phyloP scores from a whole-genome alignment of 306 rosid species.

The Coriaria nepalensis region DNA sequence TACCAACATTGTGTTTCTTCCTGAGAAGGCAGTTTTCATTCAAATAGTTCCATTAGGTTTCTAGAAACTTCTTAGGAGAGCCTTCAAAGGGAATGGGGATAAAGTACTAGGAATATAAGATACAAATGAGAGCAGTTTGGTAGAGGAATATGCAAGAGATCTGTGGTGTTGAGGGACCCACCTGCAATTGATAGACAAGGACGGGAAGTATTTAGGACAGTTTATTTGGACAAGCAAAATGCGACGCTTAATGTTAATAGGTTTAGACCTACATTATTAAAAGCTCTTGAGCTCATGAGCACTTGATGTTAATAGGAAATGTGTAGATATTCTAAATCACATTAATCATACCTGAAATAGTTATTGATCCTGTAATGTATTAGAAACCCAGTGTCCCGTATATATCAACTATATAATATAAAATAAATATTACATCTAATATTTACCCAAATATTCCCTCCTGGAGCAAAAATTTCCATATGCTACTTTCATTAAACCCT shows the following conservation, averaged over 20 bases:
- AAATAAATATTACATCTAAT: too few relatives aligned
- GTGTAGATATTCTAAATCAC: too few relatives aligned
- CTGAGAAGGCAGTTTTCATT: constrained; percentile 58
- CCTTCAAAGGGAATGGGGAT: constrained; percentile 62
- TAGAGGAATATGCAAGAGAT: constrained; percentile 53
- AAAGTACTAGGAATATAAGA: constrained; percentile 63
- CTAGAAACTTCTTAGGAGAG: constrained; percentile 28
- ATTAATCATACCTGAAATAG: too few relatives aligned
- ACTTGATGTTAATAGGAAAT: too few relatives aligned
- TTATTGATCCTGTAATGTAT: too few relatives aligned
- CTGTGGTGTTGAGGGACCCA: constrained; percentile 42
- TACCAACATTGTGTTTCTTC: constrained; percentile 75
- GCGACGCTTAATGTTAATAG: constrained; percentile 47
- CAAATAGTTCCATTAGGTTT: constrained; percentile 77
- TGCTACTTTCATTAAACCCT: too few relatives aligned
- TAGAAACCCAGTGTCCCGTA: too few relatives aligned
- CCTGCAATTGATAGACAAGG: constrained; percentile 30
- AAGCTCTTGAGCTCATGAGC: constrained; percentile 56
- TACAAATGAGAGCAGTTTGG: constrained; percentile 61
- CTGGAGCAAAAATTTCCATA: too few relatives aligned
- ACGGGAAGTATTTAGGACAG: constrained; percentile 40
- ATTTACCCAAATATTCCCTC: too few relatives aligned
- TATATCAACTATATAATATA: too few relatives aligned
- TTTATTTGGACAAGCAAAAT: constrained; percentile 62
- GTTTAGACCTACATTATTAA: constrained; percentile 52